These are phyloP conservation scores for Talaromyces ruber DNA, from an alignment of 495 filamentous ascomycete species.

Conservation along the genomic window DNA sequence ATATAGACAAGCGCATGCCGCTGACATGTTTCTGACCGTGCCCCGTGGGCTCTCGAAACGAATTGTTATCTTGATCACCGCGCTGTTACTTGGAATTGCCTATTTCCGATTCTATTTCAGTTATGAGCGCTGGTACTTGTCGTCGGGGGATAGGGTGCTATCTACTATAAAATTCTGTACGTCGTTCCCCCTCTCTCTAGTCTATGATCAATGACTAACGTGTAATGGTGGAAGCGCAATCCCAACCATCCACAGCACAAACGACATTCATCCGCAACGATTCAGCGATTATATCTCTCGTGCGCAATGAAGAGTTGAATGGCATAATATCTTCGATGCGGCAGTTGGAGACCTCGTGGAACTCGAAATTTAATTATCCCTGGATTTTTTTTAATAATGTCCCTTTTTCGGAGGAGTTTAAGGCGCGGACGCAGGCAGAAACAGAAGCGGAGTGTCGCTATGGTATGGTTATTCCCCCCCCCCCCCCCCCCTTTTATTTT, in stretches of 20 bases:
- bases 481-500: background rate
- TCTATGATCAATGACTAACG: background rate
- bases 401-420: constrained; percentile 93
- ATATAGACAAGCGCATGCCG: background rate
- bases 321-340: constrained; percentile 82
- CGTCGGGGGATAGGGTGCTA: background rate
- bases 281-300: constrained; percentile 84
- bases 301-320: constrained; percentile 80
- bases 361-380: constrained; percentile 98
- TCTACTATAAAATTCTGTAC: background rate
- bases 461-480: constrained; percentile 43
- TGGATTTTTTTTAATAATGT: constrained; percentile 99
- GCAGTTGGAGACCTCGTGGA: constrained; percentile 93
- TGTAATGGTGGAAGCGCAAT: background rate
- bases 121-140: background rate
- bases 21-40: background rate
- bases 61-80: background rate
- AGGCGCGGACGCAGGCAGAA: constrained; percentile 60
- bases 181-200: background rate
- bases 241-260: background rate
- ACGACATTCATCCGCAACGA: constrained; percentile 59
- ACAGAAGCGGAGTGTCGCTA: constrained; percentile 83
- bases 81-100: background rate
- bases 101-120: background rate
- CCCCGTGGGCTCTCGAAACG: background rate